Evolutionary conservation across 2,329 filamentous ascomycete species (phyloP), one percentile per base, ranked within the genome.

Genomic region (Neurospora sp.): DNA sequence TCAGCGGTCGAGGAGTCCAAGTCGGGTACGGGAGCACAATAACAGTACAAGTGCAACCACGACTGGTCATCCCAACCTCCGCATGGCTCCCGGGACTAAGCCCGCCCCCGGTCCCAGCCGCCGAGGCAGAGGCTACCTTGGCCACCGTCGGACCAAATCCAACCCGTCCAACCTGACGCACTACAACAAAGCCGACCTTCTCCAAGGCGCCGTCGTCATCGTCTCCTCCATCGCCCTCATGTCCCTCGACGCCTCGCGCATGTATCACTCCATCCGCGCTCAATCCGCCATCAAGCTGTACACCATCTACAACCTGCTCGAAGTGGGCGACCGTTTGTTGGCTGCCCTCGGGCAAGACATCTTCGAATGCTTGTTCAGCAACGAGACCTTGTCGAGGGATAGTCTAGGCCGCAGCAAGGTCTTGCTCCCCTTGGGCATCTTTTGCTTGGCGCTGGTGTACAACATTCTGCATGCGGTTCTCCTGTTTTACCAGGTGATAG

Each of bases 271-370:
- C 76, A 97, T 99, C 75, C 91, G 95, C 66, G 96, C 93, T 0
- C 96, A 99, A 79, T 95, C 94, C 1, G 94, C 95, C 8, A 97
- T 99, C 82, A 99, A 99, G 78, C 86, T 99, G 11, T 99, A 99
- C 79, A 96, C 99, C 71, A 98, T 99, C 69, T 99, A 97, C 84
- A 99, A 99, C 77, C 92, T 97, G 40, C 87, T 99, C 5, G 96
- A 99, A 81, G 92, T 96, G 1, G 91, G 91, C 69, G 96, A 99
- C 79, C 91, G 94, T 8, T 85, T 99, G 0, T 88, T 98, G 38
- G 93, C 93, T 0, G 95, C 96, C 0, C 85, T 99, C 2, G 96
- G 96, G 0, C 96, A 99, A 79, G 96, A 99, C 79, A 92, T 99
- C 1, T 87, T 98, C 5, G 96, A 99, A 79, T 98, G 95, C 76